These are phyloP conservation scores for Acrocalymma vagum DNA, from an alignment of 2,329 filamentous ascomycete species.

Conservation along the genomic window DNA sequence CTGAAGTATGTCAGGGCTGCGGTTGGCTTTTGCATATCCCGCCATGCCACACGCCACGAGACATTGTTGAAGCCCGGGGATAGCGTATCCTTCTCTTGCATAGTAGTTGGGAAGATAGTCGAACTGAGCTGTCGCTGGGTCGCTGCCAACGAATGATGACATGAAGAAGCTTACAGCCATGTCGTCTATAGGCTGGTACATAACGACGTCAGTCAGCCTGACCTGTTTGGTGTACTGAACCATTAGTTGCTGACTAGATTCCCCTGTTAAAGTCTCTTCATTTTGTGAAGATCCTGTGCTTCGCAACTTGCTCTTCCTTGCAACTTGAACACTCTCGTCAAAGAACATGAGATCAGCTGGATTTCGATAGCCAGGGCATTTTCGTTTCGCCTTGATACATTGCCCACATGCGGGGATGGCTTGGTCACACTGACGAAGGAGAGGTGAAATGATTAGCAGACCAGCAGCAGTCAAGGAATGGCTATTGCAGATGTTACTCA, in stretches of 20 bases:
- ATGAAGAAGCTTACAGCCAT: slow-evolving; percentile 40
- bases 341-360: slow-evolving; percentile 36
- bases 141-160: slow-evolving; percentile 32
- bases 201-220: slow-evolving; percentile 24
- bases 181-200: slow-evolving; percentile 33
- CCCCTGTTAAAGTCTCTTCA: not conserved
- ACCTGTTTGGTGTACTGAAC: slow-evolving; percentile 13
- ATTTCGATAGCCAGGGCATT: slow-evolving; percentile 37
- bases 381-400: slow-evolving; percentile 32
- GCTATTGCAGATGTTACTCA: slow-evolving; percentile 15
- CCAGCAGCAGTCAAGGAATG: slow-evolving; percentile 4
- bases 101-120: slow-evolving; percentile 34
- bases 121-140: slow-evolving; percentile 29
- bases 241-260: no score
- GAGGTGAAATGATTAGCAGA: slow-evolving; percentile 5
- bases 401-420: slow-evolving; percentile 33
- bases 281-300: no score
- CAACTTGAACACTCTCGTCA: slow-evolving; percentile 32
- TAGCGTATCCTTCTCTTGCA: slow-evolving; percentile 18
- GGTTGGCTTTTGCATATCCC: slow-evolving; percentile 27
- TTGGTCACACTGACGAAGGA: slow-evolving; percentile 32
- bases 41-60: slow-evolving; percentile 35
- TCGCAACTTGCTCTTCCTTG: slow-evolving; percentile 20
- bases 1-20: slow-evolving; percentile 20
- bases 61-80: slow-evolving; percentile 22